A percentile compares a stretch with the other conserved stretches of the same genome.
Conservation (phyloP, 1,284 basidiomycete species). For the Phlebopus sp. region DNA sequence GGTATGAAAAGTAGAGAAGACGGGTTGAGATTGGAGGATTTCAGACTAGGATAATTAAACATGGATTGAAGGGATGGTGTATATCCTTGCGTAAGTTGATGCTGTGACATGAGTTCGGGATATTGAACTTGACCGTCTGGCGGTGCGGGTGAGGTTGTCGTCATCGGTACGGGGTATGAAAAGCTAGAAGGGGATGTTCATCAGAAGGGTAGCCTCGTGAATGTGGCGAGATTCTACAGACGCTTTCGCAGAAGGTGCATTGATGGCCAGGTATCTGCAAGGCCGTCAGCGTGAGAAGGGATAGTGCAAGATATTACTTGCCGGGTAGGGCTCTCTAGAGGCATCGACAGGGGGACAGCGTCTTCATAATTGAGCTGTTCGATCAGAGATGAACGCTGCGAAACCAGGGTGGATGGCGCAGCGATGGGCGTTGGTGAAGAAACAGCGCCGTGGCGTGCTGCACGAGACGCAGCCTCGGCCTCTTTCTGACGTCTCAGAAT, state of each 20-base stretch:
- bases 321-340: slow-evolving; percentile 44
- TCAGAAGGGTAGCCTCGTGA: slow-evolving; percentile 1
- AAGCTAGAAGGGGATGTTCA: slow-evolving; percentile 15
- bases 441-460: slow-evolving; percentile 19
- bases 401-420: slow-evolving; percentile 14
- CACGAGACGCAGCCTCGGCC: slow-evolving; percentile 30
- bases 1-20: slow-evolving; percentile 32
- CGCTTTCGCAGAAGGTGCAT: slow-evolving; percentile 24
- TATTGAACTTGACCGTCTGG: slow-evolving; percentile 44
- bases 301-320: slow-evolving; percentile 33
- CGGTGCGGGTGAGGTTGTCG: slow-evolving; percentile 49
- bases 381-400: slow-evolving; percentile 25
- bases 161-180: slow-evolving; percentile 40
- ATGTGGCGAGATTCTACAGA: slow-evolving; percentile 15
- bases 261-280: slow-evolving; percentile 18
- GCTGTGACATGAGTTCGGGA: slow-evolving; percentile 54
- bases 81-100: slow-evolving; percentile 56
- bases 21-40: slow-evolving; percentile 31
- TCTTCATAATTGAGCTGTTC: slow-evolving; percentile 24
- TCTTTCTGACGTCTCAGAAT: slow-evolving; percentile 48
- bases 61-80: slow-evolving; percentile 55
- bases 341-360: slow-evolving; percentile 35
- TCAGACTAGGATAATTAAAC: slow-evolving; percentile 38
- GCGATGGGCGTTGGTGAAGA: slow-evolving; percentile 22
- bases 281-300: slow-evolving; percentile 22